phyloP scores from a whole-genome alignment of 331 rosid genomes.

The Arachis monticola region DNA sequence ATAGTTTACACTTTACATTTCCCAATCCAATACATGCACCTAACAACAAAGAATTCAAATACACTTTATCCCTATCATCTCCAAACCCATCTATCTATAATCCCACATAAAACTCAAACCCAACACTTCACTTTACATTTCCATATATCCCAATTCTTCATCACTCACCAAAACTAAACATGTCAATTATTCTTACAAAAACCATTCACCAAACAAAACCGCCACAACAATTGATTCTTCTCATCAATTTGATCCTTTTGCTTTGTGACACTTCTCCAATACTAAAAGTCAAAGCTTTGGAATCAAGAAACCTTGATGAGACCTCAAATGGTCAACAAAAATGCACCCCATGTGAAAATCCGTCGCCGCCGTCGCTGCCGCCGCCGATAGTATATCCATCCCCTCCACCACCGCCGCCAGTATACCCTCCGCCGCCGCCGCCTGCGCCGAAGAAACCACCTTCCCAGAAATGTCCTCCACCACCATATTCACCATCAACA shows the following conservation, averaged over 20 bases:
- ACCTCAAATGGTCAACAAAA: slow-evolving; percentile 37
- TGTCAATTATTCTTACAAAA: not conserved
- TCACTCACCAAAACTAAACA: not conserved
- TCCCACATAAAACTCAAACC: not conserved
- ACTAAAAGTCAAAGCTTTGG: slow-evolving; percentile 27
- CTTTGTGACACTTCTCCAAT: slow-evolving; percentile 27
- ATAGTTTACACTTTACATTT: slow-evolving; percentile 39
- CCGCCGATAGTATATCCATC: slow-evolving; percentile 40
- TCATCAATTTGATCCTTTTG: slow-evolving; percentile 29
- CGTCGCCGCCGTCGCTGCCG: slow-evolving; percentile 45
- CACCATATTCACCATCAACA: slow-evolving; percentile 54
- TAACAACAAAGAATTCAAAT: slow-evolving; percentile 42
- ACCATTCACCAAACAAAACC: slow-evolving; percentile 24
- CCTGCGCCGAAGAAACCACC: slow-evolving; percentile 62
- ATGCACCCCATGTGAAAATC: slow-evolving; percentile 56
- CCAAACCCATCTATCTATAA: not conserved
- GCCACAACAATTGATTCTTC: slow-evolving; percentile 21
- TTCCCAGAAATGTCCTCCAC: slow-evolving; percentile 48
- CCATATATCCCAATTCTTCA: not conserved
- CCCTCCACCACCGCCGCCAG: slow-evolving; percentile 40
- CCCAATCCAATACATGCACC: slow-evolving; percentile 46
- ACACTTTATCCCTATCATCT: not conserved
- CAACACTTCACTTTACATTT: not conserved
- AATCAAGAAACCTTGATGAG: slow-evolving; percentile 56
- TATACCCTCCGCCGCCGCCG: slow-evolving; percentile 39